Conservation (phyloP, 192 early-diverging fungal genomes). For the Linnemannia schmuckeri region DNA sequence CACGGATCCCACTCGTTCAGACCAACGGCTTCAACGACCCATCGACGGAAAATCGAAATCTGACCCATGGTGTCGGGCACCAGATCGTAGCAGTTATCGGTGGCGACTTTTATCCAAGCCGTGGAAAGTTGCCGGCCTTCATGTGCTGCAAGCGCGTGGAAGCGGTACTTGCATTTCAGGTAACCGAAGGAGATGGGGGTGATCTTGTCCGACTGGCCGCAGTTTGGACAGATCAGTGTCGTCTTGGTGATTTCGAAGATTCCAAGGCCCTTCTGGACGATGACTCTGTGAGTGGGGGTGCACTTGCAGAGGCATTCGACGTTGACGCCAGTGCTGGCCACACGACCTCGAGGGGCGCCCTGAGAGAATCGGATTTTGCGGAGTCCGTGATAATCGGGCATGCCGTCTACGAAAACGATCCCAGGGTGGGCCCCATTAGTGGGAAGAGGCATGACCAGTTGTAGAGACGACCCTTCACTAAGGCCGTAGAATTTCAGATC, state of each 20-base stretch:
- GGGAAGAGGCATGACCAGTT: too few relatives aligned
- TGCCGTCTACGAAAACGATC: too few relatives aligned
- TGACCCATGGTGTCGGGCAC: too few relatives aligned
- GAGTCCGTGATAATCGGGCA: too few relatives aligned
- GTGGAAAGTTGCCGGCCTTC: not conserved
- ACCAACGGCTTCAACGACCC: not conserved
- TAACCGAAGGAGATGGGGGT: slow-evolving; percentile 1
- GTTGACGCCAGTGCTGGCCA: not conserved
- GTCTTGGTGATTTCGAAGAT: too few relatives aligned
- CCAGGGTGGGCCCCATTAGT: too few relatives aligned
- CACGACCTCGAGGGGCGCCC: not conserved
- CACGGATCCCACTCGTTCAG: not conserved
- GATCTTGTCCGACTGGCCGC: not conserved
- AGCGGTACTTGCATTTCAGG: slow-evolving; percentile 11
- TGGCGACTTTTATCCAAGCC: not conserved
- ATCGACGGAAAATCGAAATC: not conserved
- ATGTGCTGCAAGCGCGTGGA: not conserved
- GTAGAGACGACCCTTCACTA: too few relatives aligned
- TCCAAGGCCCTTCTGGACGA: not conserved
- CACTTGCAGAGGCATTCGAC: slow-evolving; percentile 11
- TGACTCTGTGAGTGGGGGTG: not conserved
- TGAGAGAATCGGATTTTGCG: not conserved
- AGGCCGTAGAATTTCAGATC: too few relatives aligned
- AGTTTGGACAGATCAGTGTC: not conserved
- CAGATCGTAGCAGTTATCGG: not conserved